Evolutionary conservation across 163 green algal genomes (phyloP).

Genomic region (Trebouxiophyceae sp.): DNA sequence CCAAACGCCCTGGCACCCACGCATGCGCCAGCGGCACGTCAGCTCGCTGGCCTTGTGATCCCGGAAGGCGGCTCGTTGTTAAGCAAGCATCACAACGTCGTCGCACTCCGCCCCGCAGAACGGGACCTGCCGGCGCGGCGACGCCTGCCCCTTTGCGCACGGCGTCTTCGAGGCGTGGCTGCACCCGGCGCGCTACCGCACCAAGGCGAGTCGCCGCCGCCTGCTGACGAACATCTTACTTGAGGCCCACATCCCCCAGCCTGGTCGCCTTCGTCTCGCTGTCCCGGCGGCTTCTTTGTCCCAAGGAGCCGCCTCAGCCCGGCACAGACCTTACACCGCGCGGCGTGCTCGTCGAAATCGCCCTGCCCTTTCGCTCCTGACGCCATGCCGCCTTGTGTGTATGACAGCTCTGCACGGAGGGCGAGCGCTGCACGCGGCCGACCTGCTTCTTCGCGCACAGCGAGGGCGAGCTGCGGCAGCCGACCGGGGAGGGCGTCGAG

Average conservation of each 20-base stretch:
- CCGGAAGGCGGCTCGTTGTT: too few species aligned
- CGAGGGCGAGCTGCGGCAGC: conserved; percentile 19
- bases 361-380: neutral
- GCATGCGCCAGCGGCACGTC: too few species aligned
- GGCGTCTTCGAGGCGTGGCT: conserved; percentile 90
- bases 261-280: neutral
- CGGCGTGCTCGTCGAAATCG: neutral
- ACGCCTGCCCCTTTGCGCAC: conserved; percentile 74
- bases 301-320: neutral
- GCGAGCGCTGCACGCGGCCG: conserved; percentile 54
- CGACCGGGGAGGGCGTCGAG: too few species aligned
- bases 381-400: neutral
- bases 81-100: too few species aligned
- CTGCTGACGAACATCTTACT: neutral
- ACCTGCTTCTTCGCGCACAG: conserved; percentile 92
- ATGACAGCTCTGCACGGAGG: conserved; percentile 77
- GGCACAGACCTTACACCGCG: neutral
- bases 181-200: conserved; percentile 75
- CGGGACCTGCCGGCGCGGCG: conserved; percentile 51
- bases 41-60: too few species aligned
- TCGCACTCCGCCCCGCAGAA: conserved; percentile 30
- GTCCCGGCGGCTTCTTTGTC: neutral
- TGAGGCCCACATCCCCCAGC: too few species aligned
- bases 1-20: too few species aligned
- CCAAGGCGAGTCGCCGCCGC: conserved; percentile 33